These are phyloP conservation scores for Globomyces pollinis-pini DNA, from an alignment of 192 early-diverging fungal genomes.

Conservation along the genomic window DNA sequence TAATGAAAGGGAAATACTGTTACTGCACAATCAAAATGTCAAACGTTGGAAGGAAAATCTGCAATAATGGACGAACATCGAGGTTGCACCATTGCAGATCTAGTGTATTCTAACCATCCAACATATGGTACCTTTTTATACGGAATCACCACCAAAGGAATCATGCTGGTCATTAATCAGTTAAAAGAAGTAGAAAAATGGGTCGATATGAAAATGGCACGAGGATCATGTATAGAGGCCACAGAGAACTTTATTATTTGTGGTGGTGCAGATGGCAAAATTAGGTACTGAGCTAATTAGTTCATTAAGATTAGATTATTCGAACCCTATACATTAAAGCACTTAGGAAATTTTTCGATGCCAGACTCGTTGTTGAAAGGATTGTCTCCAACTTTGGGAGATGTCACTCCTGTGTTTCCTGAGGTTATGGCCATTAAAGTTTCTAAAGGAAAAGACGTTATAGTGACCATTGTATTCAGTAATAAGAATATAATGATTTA, in stretches of 20 bases:
- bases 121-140: constrained; percentile 33
- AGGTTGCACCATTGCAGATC: constrained; percentile 63
- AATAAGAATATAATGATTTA: constrained; percentile 69
- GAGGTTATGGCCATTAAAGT: constrained; percentile 58
- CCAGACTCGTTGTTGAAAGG: constrained; percentile 60
- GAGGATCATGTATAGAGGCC: constrained; percentile 55
- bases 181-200: constrained; percentile 64
- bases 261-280: constrained; percentile 66
- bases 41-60: constrained; percentile 54
- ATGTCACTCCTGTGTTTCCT: constrained; percentile 37
- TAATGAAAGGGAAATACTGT: neutral
- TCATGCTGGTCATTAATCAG: constrained; percentile 58
- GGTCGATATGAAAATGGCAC: constrained; percentile 67
- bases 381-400: neutral
- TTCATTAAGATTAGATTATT: too few relatives aligned
- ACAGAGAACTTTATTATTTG: constrained; percentile 57
- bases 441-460: constrained; percentile 16
- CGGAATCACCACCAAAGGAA: constrained; percentile 60
- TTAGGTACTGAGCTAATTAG: too few relatives aligned
- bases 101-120: neutral
- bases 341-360: constrained; percentile 64
- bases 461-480: constrained; percentile 56
- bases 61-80: constrained; percentile 60
- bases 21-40: too few relatives aligned
- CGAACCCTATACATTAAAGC: constrained; percentile 60